Evolutionary conservation across 768 basidiomycete species (phyloP).

Genomic region (Mycena belliarum): DNA sequence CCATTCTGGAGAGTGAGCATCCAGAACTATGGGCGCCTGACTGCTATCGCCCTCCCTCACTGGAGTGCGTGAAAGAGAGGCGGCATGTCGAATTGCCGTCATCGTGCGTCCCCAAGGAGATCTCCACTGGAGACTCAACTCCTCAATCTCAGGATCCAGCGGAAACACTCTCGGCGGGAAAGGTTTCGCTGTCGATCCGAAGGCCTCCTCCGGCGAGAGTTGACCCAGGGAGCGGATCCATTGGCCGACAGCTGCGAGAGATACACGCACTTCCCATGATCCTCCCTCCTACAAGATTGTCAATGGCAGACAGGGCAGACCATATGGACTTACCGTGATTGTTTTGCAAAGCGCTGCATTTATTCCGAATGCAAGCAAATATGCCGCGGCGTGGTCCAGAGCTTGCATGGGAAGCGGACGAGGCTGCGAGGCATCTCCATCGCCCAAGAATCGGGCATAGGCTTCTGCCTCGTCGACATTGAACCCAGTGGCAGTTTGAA

Average conservation of each 20-base stretch:
- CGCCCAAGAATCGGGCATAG: conserved; percentile 34
- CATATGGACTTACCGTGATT: conserved; percentile 40
- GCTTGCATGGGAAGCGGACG: conserved; percentile 57
- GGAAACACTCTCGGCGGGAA: conserved; percentile 39
- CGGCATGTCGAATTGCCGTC: conserved; percentile 49
- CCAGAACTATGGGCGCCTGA: conserved; percentile 35
- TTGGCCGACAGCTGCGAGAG: conserved; percentile 54
- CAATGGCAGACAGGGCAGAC: neutral
- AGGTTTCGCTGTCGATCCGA: conserved; percentile 36
- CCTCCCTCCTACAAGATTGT: conserved; percentile 50
- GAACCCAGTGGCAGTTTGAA: conserved; percentile 63
- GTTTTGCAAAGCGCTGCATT: conserved; percentile 55
- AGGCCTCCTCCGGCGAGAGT: conserved; percentile 40
- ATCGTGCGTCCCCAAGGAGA: conserved; percentile 29
- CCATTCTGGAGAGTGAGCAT: conserved; percentile 34
- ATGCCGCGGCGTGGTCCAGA: conserved; percentile 60
- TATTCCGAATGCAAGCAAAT: conserved; percentile 60
- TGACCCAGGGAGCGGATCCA: conserved; percentile 60
- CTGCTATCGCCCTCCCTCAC: conserved; percentile 34
- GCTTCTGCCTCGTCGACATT: conserved; percentile 58
- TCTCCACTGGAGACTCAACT: conserved; percentile 32
- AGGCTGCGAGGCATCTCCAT: conserved; percentile 8
- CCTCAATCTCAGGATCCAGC: conserved; percentile 38
- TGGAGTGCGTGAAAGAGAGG: conserved; percentile 42
- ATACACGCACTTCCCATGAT: conserved; percentile 61